These are phyloP conservation scores for Neospora caninum DNA, from an alignment of 169 alveolate species.

Conservation along the genomic window DNA sequence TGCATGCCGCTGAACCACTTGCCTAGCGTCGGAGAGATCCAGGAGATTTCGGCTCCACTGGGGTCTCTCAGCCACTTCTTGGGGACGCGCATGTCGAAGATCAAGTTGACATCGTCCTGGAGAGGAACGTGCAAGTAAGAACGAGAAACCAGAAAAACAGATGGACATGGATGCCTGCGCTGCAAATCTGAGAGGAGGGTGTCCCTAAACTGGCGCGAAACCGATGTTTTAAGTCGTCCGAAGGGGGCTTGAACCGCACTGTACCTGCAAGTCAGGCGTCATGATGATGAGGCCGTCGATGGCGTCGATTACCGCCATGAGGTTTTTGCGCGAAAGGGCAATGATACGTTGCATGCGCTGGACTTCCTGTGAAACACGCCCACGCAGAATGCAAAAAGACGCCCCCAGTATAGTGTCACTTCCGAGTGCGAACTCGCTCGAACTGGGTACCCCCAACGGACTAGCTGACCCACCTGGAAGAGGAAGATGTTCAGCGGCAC, in stretches of 20 bases:
- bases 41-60: slow-evolving; percentile 95
- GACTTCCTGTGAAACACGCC: slow-evolving; percentile 85
- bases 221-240: not conserved
- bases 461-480: slow-evolving; percentile 66
- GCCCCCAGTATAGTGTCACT: not conserved
- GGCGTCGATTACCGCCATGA: slow-evolving; percentile 90
- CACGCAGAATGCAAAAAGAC: not conserved
- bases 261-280: slow-evolving; percentile 91
- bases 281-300: slow-evolving; percentile 94
- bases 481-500: slow-evolving; percentile 97
- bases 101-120: slow-evolving; percentile 80
- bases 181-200: not conserved
- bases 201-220: not conserved
- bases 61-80: slow-evolving; percentile 95
- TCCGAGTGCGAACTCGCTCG: not conserved
- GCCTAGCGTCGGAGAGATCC: slow-evolving; percentile 95
- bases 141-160: not conserved
- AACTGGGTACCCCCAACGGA: not conserved
- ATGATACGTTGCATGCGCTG: slow-evolving; percentile 94
- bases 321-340: slow-evolving; percentile 89
- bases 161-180: not conserved
- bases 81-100: slow-evolving; percentile 91
- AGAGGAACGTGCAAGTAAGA: not conserved
- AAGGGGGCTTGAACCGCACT: not conserved
- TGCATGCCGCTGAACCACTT: slow-evolving; percentile 94